Percentiles rank a stretch among this genome's conserved stretches.
Conservation (phyloP, 177 flowering plant species). For the Vitis hybrid region DNA sequence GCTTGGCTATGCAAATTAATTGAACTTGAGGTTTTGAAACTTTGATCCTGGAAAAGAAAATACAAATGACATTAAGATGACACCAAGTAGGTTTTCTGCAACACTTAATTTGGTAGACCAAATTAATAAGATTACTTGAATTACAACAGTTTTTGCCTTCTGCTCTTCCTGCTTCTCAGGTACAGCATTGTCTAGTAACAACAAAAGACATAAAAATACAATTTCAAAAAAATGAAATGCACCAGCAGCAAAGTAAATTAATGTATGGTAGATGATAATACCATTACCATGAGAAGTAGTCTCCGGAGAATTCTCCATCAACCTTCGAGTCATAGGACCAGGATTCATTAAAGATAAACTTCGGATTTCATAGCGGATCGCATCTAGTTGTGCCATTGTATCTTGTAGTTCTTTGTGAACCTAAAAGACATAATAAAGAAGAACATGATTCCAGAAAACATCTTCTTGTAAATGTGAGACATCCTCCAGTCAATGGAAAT, state of each 20-base stretch:
- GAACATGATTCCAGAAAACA: neutral
- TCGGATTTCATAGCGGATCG: constrained; percentile 83
- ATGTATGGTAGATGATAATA: constrained; percentile 6
- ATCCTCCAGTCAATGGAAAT: too few relatives aligned
- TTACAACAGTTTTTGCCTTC: constrained; percentile 8
- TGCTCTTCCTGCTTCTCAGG: constrained; percentile 21
- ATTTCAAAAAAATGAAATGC: neutral
- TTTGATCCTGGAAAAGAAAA: constrained; percentile 35
- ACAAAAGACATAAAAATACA: constrained; percentile 4
- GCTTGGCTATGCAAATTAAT: constrained; percentile 64
- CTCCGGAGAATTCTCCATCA: constrained; percentile 44
- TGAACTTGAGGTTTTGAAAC: constrained; percentile 24
- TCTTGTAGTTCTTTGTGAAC: constrained; percentile 95
- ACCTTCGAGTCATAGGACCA: constrained; percentile 65
- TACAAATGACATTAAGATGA: neutral
- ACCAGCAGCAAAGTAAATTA: neutral
- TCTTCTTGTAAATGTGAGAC: neutral
- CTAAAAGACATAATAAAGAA: constrained; percentile 31
- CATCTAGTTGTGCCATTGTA: constrained; percentile 79
- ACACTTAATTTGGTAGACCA: neutral
- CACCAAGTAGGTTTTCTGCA: too few relatives aligned
- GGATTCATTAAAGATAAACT: constrained; percentile 75
- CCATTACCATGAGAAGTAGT: constrained; percentile 25
- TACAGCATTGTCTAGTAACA: constrained; percentile 12
- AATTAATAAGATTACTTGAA: constrained; percentile 23